A percentile compares a stretch with the other conserved stretches of the same genome.
phyloP scores from a whole-genome alignment of 176 grass and related monocot species.

The Avena sativa region DNA sequence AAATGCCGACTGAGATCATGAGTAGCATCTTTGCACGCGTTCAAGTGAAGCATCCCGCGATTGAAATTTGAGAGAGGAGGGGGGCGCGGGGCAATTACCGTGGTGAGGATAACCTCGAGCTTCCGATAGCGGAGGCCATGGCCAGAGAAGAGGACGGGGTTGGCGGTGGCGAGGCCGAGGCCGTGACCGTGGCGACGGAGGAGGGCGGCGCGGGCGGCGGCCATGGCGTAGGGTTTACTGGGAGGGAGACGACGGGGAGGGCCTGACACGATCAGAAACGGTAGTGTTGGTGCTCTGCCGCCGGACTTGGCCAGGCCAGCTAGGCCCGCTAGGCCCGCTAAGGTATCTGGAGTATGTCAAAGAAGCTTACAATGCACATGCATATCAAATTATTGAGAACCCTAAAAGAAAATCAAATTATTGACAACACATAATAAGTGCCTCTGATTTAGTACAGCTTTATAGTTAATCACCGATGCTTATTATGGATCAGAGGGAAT shows the following conservation, averaged over 20 bases:
- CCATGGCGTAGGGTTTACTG: slow-evolving; percentile 46
- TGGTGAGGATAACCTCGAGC: slow-evolving; percentile 97
- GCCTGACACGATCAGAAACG: not conserved
- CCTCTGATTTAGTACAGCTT: no score
- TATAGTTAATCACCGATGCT: no score
- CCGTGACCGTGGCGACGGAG: slow-evolving; percentile 34
- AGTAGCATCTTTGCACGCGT: not conserved
- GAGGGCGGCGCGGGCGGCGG: slow-evolving; percentile 52
- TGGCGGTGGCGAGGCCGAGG: slow-evolving; percentile 32
- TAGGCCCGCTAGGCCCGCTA: slow-evolving; percentile 1
- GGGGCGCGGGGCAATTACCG: slow-evolving; percentile 54
- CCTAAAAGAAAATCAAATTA: no score
- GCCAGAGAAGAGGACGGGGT: slow-evolving; percentile 69
- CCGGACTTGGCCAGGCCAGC: not conserved
- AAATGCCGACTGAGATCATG: not conserved
- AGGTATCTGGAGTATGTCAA: not conserved
- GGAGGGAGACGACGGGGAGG: not conserved
- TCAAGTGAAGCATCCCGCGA: not conserved
- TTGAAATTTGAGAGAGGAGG: slow-evolving; percentile 14
- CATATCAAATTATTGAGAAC: no score
- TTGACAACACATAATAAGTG: no score
- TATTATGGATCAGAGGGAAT: no score
- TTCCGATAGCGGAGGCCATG: slow-evolving; percentile 83
- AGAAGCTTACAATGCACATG: no score
- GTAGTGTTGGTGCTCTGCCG: not conserved